Conservation (phyloP, 1,284 basidiomycete genomes). For the Microbotryomycetes sp. region DNA sequence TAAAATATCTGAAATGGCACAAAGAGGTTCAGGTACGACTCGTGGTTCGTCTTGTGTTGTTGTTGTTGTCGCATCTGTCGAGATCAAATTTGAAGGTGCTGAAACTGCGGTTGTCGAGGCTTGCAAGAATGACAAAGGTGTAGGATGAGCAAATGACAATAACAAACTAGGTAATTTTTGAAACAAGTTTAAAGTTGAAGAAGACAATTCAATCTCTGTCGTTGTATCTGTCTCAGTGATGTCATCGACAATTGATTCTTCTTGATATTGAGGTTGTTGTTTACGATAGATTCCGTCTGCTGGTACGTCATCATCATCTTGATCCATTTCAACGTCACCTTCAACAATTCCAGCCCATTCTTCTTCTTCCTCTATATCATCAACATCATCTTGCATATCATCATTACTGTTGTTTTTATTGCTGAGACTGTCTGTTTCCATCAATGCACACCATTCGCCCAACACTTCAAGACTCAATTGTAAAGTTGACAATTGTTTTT, state of each 20-base stretch:
- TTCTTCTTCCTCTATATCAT: slow-evolving; percentile 39
- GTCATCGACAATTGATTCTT: not conserved
- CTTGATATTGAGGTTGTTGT: slow-evolving; percentile 1
- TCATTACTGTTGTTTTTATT: slow-evolving; percentile 31
- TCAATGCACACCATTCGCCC: slow-evolving; percentile 31
- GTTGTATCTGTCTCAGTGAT: slow-evolving; percentile 38
- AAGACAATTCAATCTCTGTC: slow-evolving; percentile 41
- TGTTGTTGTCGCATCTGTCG: not conserved
- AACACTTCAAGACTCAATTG: slow-evolving; percentile 76
- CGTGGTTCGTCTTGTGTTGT: not conserved
- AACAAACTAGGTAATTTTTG: slow-evolving; percentile 25
- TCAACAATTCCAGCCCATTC: slow-evolving; percentile 35
- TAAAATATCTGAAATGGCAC: slow-evolving; percentile 18
- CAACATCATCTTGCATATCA: slow-evolving; percentile 43
- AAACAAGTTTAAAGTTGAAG: slow-evolving; percentile 3
- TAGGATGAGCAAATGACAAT: slow-evolving; percentile 22
- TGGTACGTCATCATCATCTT: slow-evolving; percentile 35
- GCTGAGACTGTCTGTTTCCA: slow-evolving; percentile 15
- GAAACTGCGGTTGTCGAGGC: not conserved
- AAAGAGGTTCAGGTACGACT: slow-evolving; percentile 11
- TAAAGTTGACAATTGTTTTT: slow-evolving; percentile 63
- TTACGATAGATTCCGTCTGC: slow-evolving; percentile 24
- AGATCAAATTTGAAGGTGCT: not conserved
- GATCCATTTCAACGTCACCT: slow-evolving; percentile 31
- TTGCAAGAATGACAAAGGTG: slow-evolving; percentile 25